Evolutionary conservation across 1,284 basidiomycete genomes (phyloP).

Genomic region (Melampsora abietis-canadensis): DNA sequence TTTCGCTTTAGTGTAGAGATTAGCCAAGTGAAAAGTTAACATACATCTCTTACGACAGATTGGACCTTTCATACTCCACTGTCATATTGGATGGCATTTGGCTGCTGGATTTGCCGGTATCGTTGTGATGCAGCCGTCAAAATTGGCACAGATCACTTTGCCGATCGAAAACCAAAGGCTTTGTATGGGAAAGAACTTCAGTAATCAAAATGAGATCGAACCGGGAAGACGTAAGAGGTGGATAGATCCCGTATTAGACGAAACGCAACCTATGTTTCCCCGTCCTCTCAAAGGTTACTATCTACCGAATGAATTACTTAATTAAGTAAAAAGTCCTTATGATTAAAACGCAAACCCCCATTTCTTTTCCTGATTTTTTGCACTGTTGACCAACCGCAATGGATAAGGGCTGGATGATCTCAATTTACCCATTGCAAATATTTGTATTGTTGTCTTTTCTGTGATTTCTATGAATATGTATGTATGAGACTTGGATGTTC

Average conservation of each 20-base stretch:
- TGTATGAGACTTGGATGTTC: too few species aligned
- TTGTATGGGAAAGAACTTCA: constrained; percentile 37
- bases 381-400: too few species aligned
- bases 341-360: too few species aligned
- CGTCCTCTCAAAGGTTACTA: constrained; percentile 23
- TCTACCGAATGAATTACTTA: not conserved
- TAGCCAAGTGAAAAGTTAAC: too few species aligned
- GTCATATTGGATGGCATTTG: constrained; percentile 49
- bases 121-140: constrained; percentile 49
- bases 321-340: too few species aligned
- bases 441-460: too few species aligned
- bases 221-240: constrained; percentile 12
- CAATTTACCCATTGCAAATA: too few species aligned
- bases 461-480: too few species aligned
- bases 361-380: too few species aligned
- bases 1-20: too few species aligned
- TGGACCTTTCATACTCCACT: constrained; percentile 46
- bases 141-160: constrained; percentile 45
- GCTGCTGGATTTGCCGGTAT: constrained; percentile 49
- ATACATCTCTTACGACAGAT: not conserved
- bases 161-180: constrained; percentile 46
- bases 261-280: constrained; percentile 48
- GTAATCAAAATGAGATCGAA: constrained; percentile 34
- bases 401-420: too few species aligned
- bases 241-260: constrained; percentile 47